Conservation (phyloP, 1,284 basidiomycete genomes). For the Pseudozyma sp. region DNA sequence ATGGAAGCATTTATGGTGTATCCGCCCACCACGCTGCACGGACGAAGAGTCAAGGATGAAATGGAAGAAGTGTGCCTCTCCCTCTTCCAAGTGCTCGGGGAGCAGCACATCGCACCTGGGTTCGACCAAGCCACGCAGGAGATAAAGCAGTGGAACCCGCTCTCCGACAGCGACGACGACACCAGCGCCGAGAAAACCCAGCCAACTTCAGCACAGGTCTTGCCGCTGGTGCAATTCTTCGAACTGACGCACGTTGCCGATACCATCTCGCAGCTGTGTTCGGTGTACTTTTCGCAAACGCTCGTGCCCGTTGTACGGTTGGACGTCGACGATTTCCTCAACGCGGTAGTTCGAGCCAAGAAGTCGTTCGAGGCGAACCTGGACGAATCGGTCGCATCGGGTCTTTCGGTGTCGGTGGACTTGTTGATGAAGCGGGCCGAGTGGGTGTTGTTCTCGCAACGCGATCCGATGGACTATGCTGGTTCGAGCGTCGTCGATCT, state of each 20-base stretch:
- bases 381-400: constrained; percentile 91
- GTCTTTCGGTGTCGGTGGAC: constrained; percentile 93
- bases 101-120: constrained; percentile 85
- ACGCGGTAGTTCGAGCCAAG: constrained; percentile 92
- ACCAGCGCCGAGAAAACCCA: constrained; percentile 74
- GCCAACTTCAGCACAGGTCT: constrained; percentile 74
- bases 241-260: constrained; percentile 97
- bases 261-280: constrained; percentile 95
- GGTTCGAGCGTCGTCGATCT: constrained; percentile 47
- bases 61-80: constrained; percentile 92
- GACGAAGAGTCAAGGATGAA: constrained; percentile 74
- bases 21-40: constrained; percentile 70
- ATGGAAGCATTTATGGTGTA: constrained; percentile 89
- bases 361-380: constrained; percentile 90
- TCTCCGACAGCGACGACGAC: constrained; percentile 16
- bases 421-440: constrained; percentile 98
- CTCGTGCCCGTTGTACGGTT: constrained; percentile 69
- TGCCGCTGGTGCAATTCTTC: constrained; percentile 94
- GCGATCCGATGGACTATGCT: constrained; percentile 83
- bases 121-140: constrained; percentile 78
- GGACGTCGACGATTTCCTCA: constrained; percentile 86
- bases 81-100: constrained; percentile 80
- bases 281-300: constrained; percentile 97
- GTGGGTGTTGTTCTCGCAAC: constrained; percentile 85
- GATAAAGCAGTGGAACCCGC: constrained; percentile 53